These are phyloP conservation scores for Paramecium tetraurelia DNA, from an alignment of 73 alveolate genomes.

Conservation along the genomic window DNA sequence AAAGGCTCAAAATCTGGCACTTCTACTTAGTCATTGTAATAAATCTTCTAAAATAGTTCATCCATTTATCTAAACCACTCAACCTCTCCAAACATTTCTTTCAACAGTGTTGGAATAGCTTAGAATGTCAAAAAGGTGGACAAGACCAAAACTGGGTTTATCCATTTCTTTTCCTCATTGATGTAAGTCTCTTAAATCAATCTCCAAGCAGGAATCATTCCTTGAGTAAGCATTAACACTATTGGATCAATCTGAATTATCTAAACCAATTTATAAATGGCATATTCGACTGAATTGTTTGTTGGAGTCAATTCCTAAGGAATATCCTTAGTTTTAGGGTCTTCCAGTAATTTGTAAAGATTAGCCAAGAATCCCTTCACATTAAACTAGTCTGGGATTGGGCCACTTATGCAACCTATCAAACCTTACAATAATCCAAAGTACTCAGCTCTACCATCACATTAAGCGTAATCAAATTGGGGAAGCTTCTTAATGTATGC, in stretches of 20 bases:
- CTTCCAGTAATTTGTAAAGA: not conserved
- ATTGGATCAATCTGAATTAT: not conserved
- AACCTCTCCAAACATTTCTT: conserved; percentile 10
- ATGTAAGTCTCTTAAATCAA: not conserved
- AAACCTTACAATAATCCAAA: not conserved
- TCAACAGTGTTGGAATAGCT: conserved; percentile 12
- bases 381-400: not conserved
- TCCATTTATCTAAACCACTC: not conserved
- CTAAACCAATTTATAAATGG: not conserved
- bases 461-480: not conserved
- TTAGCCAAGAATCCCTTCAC: not conserved
- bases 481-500: not conserved
- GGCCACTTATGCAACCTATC: not conserved
- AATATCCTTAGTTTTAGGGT: not conserved
- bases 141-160: not conserved
- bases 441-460: conserved; percentile 12
- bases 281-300: not conserved
- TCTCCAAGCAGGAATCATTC: conserved; percentile 10
- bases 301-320: not conserved
- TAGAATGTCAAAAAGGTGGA: not conserved
- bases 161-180: conserved; percentile 44
- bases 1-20: not conserved
- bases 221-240: conserved; percentile 6
- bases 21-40: not conserved
- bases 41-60: not conserved